Evolutionary conservation across 1,284 basidiomycete species (phyloP).

Genomic region (Austropuccinia psidii): DNA sequence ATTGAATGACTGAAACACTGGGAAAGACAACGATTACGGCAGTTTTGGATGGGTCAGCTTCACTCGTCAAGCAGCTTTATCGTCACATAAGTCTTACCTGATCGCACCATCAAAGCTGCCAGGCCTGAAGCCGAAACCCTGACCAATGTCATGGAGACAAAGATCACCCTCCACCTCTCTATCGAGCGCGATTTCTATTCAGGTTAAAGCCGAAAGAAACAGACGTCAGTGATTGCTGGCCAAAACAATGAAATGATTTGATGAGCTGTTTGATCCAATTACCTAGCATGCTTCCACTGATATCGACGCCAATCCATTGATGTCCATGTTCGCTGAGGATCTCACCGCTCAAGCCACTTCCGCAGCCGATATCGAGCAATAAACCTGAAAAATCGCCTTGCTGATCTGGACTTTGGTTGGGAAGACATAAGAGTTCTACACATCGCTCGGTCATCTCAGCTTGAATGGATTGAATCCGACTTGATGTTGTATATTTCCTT

Average conservation of each 20-base stretch:
- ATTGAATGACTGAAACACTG: conserved; percentile 96
- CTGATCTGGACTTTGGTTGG: conserved; percentile 48
- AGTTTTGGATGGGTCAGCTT: neutral
- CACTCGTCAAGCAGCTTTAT: neutral
- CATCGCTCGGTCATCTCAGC: conserved; percentile 96
- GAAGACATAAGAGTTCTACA: conserved; percentile 78
- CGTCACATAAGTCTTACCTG: conserved; percentile 57
- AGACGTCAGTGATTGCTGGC: neutral
- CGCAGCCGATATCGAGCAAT: conserved; percentile 93
- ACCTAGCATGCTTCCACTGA: conserved; percentile 96
- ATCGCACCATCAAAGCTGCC: conserved; percentile 98
- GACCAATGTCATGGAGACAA: conserved; percentile 50
- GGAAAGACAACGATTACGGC: neutral
- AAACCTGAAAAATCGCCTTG: conserved; percentile 51
- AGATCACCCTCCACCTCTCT: conserved; percentile 88
- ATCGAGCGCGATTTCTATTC: conserved; percentile 79
- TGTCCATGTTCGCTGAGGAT: conserved; percentile 92
- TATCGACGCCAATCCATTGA: conserved; percentile 88
- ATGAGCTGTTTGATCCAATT: conserved; percentile 44
- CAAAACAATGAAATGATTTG: neutral
- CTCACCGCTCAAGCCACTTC: conserved; percentile 95
- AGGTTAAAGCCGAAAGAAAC: neutral
- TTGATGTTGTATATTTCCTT: conserved; percentile 90
- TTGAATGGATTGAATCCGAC: conserved; percentile 94
- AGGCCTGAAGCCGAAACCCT: conserved; percentile 66